Evolutionary conservation across 2,329 filamentous ascomycete genomes (phyloP), one percentile per base, ranked within the genome.

Genomic region (Pyrenochaeta sp.): DNA sequence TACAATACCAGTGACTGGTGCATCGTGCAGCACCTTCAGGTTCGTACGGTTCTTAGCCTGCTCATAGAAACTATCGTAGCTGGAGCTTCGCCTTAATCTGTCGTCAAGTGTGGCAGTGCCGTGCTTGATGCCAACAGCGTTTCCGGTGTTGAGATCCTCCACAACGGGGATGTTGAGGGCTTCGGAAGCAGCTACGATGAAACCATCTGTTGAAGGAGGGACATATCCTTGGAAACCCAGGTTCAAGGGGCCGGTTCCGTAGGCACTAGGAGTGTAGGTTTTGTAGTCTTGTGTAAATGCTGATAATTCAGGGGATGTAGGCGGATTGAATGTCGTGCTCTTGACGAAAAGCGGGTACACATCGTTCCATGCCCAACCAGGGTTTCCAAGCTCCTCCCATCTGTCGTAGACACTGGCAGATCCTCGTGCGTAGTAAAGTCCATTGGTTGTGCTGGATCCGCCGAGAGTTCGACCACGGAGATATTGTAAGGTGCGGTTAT

Each of bases 321-420:
- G 63, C 3, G 65, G 49, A 32, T 65, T 67, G 41, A 68, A 55
- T 15, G 52, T 60, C 3, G 65, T 69, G 22, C 56, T 61, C 48
- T 58, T 66, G 32, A 29, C 37, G 24, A 67, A 67, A 0, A 58
- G 34, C 2, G 41, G 55, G 31, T 52, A 60, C 2, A 58, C 48
- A 17, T 61, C 51, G 6, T 53, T 20, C 59, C 58, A 63, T 1
- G 74, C 72, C 83, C 83, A 86, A 1, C 80, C 82, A 2, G 63
- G 42, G 48, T 85, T 86, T 1, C 83, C 82, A 7, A 85, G 62
- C n/a, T 71, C 63, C 26, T 73, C 77, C 82, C 83, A 86, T 1
- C 72, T 72, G 60, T 85, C 77, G 35, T 72, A 72, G 14, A 70
- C 62, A 3, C 43, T 58, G 6, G 56, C 44, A 18, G 58, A 60